Conservation (phyloP, 768 basidiomycete genomes). For the Phaffia tasmanica region DNA sequence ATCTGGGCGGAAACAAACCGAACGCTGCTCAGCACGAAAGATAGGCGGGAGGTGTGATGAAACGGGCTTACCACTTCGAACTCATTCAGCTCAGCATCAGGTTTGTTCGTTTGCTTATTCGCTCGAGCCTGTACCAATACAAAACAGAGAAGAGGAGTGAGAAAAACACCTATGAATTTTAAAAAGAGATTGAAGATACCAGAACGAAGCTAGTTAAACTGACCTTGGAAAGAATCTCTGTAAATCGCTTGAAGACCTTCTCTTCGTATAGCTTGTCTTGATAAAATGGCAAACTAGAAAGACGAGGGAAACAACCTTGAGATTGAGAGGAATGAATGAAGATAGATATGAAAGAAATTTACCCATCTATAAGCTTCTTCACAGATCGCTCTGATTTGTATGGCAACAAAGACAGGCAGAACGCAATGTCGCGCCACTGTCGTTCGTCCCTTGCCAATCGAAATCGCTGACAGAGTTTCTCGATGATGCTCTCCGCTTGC, state of each 20-base stretch:
- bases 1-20: conserved; percentile 47
- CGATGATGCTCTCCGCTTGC: conserved; percentile 93
- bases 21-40: background rate
- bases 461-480: conserved; percentile 96
- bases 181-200: background rate
- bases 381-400: conserved; percentile 95
- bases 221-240: conserved; percentile 83
- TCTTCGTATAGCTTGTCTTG: conserved; percentile 91
- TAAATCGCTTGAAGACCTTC: conserved; percentile 65
- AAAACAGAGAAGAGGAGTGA: background rate
- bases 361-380: conserved; percentile 85
- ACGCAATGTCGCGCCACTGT: conserved; percentile 97
- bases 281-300: conserved; percentile 62
- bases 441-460: conserved; percentile 71
- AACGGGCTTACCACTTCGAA: conserved; percentile 60
- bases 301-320: background rate
- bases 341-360: conserved; percentile 13
- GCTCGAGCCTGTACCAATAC: conserved; percentile 51
- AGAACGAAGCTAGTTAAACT: conserved; percentile 20
- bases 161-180: conserved; percentile 1
- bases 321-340: background rate
- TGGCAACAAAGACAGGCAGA: conserved; percentile 81
- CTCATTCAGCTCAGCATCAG: conserved; percentile 85
- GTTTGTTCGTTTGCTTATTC: conserved; percentile 85
- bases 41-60: too few species aligned